These are phyloP conservation scores for Mortierella polycephala DNA, from an alignment of 371 early-diverging fungal genomes.

Conservation along the genomic window DNA sequence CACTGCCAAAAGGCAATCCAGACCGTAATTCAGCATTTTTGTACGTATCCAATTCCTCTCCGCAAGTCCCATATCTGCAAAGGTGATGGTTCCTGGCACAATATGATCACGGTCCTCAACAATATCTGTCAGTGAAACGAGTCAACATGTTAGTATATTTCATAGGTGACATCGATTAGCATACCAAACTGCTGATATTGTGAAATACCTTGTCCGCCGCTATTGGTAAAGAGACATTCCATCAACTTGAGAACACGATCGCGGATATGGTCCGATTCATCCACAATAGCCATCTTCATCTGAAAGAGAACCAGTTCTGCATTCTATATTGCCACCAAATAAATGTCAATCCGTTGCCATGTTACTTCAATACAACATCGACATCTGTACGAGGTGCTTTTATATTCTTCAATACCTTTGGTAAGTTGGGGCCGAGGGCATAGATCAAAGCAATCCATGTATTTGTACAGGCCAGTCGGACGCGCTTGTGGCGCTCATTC, in stretches of 20 bases:
- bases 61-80: constrained; percentile 21
- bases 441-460: constrained; percentile 44
- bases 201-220: constrained; percentile 32
- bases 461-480: constrained; percentile 36
- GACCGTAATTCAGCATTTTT: constrained; percentile 17
- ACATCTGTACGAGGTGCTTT: not conserved
- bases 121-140: constrained; percentile 12
- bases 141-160: too few relatives aligned
- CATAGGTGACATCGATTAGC: not conserved
- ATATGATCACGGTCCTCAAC: constrained; percentile 29
- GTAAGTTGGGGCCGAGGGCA: constrained; percentile 32
- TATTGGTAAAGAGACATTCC: constrained; percentile 16
- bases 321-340: constrained; percentile 1
- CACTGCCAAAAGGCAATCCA: constrained; percentile 21
- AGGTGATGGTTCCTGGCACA: constrained; percentile 39
- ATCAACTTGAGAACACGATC: constrained; percentile 31
- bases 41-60: constrained; percentile 31
- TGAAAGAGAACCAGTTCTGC: constrained; percentile 24
- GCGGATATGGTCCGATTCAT: constrained; percentile 39
- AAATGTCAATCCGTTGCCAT: too few relatives aligned
- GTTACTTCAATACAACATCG: not conserved
- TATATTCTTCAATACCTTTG: constrained; percentile 9
- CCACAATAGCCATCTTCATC: constrained; percentile 17
- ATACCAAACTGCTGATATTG: not conserved
- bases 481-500: constrained; percentile 26